These are phyloP conservation scores for Leccinum longicurvipes DNA, from an alignment of 768 basidiomycete genomes.

Conservation along the genomic window DNA sequence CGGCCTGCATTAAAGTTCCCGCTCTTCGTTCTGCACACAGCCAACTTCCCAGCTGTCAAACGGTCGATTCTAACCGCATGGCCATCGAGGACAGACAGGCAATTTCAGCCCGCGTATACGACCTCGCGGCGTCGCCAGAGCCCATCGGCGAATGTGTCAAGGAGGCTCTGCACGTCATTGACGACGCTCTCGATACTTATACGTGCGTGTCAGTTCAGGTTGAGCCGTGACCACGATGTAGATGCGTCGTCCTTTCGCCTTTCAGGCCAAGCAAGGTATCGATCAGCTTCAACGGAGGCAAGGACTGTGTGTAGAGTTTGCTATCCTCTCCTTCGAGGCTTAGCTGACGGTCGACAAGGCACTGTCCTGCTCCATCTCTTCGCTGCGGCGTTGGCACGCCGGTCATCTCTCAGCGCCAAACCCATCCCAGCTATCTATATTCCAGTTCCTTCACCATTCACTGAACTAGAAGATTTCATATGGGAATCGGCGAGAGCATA, in stretches of 20 bases:
- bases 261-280: conserved; percentile 67
- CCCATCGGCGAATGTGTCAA: conserved; percentile 59
- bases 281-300: conserved; percentile 97
- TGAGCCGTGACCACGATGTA: conserved; percentile 3
- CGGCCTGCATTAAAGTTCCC: no score
- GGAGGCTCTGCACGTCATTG: conserved; percentile 81
- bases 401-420: conserved; percentile 34
- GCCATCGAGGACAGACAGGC: conserved; percentile 45
- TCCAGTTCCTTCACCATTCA: conserved; percentile 85
- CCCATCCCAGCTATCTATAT: conserved; percentile 79
- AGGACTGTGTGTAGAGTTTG: conserved; percentile 74
- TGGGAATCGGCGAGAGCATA: conserved; percentile 57
- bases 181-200: conserved; percentile 68
- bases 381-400: conserved; percentile 63
- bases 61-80: conserved; percentile 6
- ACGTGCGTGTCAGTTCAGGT: conserved; percentile 55
- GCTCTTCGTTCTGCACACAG: conserved; percentile 1
- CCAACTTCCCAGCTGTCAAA: conserved; percentile 4
- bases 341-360: conserved; percentile 46
- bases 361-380: conserved; percentile 93
- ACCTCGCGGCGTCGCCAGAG: conserved; percentile 52
- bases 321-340: background rate
- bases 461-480: conserved; percentile 81
- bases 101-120: conserved; percentile 59
- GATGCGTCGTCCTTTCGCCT: no score